Evolutionary conservation across 1,284 basidiomycete species (phyloP).

Genomic region (Boletus holoroseus): DNA sequence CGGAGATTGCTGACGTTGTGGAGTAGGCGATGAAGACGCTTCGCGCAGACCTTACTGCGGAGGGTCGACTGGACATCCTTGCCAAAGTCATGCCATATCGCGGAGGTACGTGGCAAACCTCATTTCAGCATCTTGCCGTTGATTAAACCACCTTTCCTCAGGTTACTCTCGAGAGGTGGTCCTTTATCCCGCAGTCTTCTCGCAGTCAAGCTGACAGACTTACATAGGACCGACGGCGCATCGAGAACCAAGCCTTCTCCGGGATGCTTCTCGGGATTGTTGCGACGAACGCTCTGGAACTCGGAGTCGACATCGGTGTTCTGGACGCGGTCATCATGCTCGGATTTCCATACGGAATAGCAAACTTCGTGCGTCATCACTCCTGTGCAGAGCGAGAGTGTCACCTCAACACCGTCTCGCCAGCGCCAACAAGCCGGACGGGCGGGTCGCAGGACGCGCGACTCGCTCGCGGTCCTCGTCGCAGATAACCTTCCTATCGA

Average conservation of each 20-base stretch:
- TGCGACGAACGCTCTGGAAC: slow-evolving; percentile 88
- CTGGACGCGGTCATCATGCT: slow-evolving; percentile 88
- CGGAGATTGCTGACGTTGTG: not conserved
- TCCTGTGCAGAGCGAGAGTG: not conserved
- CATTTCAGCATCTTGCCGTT: not conserved
- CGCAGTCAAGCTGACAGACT: slow-evolving; percentile 3
- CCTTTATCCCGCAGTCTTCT: slow-evolving; percentile 13
- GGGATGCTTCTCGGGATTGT: slow-evolving; percentile 80
- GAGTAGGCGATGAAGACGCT: slow-evolving; percentile 74
- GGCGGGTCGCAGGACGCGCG: slow-evolving; percentile 78
- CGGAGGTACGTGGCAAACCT: slow-evolving; percentile 49
- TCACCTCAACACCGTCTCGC: not conserved
- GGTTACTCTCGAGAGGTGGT: slow-evolving; percentile 56
- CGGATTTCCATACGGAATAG: slow-evolving; percentile 76
- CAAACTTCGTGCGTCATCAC: slow-evolving; percentile 58
- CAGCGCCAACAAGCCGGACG: slow-evolving; percentile 86
- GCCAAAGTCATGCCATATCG: slow-evolving; percentile 79
- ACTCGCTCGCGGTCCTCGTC: slow-evolving; percentile 78
- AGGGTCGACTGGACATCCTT: slow-evolving; percentile 74
- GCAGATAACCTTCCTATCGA: slow-evolving; percentile 72
- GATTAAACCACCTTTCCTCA: slow-evolving; percentile 14
- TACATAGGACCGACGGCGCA: slow-evolving; percentile 69
- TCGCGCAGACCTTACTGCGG: slow-evolving; percentile 65
- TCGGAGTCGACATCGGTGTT: slow-evolving; percentile 87
- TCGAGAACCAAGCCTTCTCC: slow-evolving; percentile 83